A percentile compares a stretch with the other conserved stretches of the same genome.
Evolutionary conservation across 768 basidiomycete species (phyloP).

Genomic region (Tremella fuciformis): DNA sequence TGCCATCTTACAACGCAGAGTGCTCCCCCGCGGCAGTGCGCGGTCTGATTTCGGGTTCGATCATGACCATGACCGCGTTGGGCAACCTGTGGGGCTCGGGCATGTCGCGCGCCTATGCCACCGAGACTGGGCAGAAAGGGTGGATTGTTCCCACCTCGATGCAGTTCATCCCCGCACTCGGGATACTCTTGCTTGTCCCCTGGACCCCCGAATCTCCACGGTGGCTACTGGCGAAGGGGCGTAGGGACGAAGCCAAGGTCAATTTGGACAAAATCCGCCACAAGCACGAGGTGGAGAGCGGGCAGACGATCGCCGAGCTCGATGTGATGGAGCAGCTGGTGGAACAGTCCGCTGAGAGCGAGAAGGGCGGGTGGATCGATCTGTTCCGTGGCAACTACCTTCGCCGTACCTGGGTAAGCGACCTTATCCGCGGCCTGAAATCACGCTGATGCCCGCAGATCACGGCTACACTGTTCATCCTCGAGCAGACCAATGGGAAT

Average conservation of each 20-base stretch:
- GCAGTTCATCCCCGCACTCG: constrained; percentile 26
- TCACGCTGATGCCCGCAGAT: too few relatives aligned
- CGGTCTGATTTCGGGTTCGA: constrained; percentile 22
- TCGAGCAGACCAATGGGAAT: constrained; percentile 16
- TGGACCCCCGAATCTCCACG: constrained; percentile 39
- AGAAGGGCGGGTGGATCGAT: constrained; percentile 17
- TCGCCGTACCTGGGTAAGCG: constrained; percentile 13
- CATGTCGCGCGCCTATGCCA: constrained; percentile 23
- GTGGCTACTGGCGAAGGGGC: constrained; percentile 51
- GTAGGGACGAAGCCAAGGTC: constrained; percentile 18
- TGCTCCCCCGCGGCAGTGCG: constrained; percentile 22
- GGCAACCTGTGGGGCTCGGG: constrained; percentile 20
- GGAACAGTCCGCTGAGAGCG: constrained; percentile 6
- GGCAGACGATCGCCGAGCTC: constrained; percentile 18
- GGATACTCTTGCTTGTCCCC: constrained; percentile 7
- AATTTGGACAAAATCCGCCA: constrained; percentile 16
- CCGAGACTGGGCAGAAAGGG: constrained; percentile 15
- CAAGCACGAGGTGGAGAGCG: constrained; percentile 12
- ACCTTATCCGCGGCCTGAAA: too few relatives aligned
- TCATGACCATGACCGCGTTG: constrained; percentile 11
- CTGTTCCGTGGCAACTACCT: constrained; percentile 20
- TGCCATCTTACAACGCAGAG: constrained; percentile 29
- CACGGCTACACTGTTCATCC: constrained; percentile 9
- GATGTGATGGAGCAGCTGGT: constrained; percentile 18
- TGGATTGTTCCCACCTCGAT: constrained; percentile 42